These are phyloP conservation scores for Fraxinus dipetala DNA, from an alignment of 305 asterid genomes.

Conservation along the genomic window DNA sequence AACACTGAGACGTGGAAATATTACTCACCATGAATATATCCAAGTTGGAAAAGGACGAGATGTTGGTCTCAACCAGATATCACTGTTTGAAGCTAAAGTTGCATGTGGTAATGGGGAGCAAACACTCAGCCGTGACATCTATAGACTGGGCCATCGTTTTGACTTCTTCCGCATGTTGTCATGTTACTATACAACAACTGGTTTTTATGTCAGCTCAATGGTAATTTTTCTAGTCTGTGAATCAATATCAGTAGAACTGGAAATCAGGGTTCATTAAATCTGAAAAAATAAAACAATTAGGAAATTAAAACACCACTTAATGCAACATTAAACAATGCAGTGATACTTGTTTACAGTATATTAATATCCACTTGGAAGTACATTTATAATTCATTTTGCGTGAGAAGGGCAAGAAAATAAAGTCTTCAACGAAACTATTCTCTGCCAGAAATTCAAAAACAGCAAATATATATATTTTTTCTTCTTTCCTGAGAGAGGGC, in stretches of 20 bases:
- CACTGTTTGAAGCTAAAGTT: conserved; percentile 31
- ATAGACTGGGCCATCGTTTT: conserved; percentile 30
- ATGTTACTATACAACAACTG: conserved; percentile 27
- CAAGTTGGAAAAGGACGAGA: conserved; percentile 36
- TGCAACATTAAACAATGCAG: neutral
- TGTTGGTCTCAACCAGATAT: conserved; percentile 32
- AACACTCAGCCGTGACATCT: conserved; percentile 29
- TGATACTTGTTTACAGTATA: neutral
- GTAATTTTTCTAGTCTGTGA: neutral
- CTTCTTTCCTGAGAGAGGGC: neutral
- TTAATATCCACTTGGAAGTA: neutral
- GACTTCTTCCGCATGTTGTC: conserved; percentile 32
- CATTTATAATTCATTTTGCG: neutral
- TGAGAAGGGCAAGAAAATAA: neutral
- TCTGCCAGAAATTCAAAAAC: neutral
- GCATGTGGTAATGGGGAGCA: conserved; percentile 35
- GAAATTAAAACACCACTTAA: neutral
- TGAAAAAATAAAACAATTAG: neutral
- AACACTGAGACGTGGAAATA: conserved; percentile 25
- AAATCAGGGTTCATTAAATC: neutral
- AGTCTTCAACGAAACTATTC: neutral
- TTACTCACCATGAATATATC: conserved; percentile 33
- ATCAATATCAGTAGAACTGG: neutral
- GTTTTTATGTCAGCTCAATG: conserved; percentile 28
- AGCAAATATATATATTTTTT: neutral